A percentile compares a stretch with the other conserved stretches of the same genome.
Evolutionary conservation across 2,329 filamentous ascomycete species (phyloP).

Genomic region (Botrytis sinoallii): DNA sequence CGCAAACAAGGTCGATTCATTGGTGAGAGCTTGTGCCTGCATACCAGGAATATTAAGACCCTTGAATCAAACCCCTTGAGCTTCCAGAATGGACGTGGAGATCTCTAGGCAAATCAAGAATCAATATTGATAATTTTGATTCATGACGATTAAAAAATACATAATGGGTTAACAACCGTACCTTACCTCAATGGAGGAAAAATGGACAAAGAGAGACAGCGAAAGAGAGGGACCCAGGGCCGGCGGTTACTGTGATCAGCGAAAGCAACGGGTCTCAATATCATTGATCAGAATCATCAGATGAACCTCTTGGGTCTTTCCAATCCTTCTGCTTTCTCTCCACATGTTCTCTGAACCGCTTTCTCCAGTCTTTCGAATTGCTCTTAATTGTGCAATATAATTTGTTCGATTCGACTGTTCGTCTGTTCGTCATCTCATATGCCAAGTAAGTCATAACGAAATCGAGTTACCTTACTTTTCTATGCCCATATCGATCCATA

Average conservation of each 20-base stretch:
- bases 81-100: slow-evolving; percentile 15
- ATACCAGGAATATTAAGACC: not conserved
- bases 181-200: not conserved
- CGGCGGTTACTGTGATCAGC: slow-evolving; percentile 6
- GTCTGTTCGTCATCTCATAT: slow-evolving; percentile 7
- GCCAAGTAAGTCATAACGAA: slow-evolving; percentile 12
- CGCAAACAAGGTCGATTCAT: slow-evolving; percentile 12
- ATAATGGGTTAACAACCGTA: slow-evolving; percentile 11
- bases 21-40: not conserved
- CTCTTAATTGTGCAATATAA: not conserved
- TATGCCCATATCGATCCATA: not conserved
- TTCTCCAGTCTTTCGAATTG: slow-evolving; percentile 5
- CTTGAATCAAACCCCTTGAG: slow-evolving; percentile 9
- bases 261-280: slow-evolving; percentile 12
- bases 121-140: slow-evolving; percentile 18
- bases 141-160: not conserved
- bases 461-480: slow-evolving; percentile 12
- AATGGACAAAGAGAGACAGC: not conserved
- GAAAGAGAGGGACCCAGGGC: not conserved
- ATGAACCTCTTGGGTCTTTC: slow-evolving; percentile 1
- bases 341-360: not conserved
- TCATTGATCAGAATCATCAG: slow-evolving; percentile 11
- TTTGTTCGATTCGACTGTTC: not conserved
- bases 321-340: slow-evolving; percentile 13
- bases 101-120: slow-evolving; percentile 15